Base-by-base conservation (phyloP, 1,284 basidiomycete genomes). In the Binderoboletus segoi region DNA sequence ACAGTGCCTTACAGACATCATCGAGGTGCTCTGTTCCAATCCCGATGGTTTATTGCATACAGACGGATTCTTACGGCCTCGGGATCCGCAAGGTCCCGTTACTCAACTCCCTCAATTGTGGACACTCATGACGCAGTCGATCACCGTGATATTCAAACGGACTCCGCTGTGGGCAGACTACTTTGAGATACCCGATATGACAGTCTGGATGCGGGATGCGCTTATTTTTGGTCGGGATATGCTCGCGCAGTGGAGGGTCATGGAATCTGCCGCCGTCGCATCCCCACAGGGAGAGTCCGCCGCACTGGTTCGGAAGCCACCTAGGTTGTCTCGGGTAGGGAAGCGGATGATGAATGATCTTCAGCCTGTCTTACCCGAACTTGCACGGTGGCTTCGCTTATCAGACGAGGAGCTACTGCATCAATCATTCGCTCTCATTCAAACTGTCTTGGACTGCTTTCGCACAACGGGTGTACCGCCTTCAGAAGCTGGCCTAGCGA, bases 141-240 rank as follows among this genome's bases (percentile, higher is more conserved):
- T 96, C 46, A 82, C 89, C 0, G 79, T 89, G 52, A 93, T 98
- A 61, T 96, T 96, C 76, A 85, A 83, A 64, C 82, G 84, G 51
- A 95, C 94, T 4, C 87, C 89, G 0, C 69, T 77, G 21, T 98
- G 95, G 95, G 84, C 96, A 0, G 73, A 77, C 12, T 89, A 82
- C 67, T 93, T 92, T 69, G 87, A 91, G 57, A 86, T 85, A 65
- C 82, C 86, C 30, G 85, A 88, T 52, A 96, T 98, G 94, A 82
- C 90, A 24, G 83, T 88, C 47, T 98, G 95, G 95, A 97, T 98
- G 96, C 85, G 94, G 59, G 96, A 98, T 70, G 95, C 94, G 1
- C 79, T 98, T 52, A 94, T 97, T 55, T 94, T 96, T 68, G 93
- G 89, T 16, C 78, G 90, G 62, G 89, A 94, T 64, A 82, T 96